Base-by-base conservation (phyloP, 2,329 filamentous ascomycete genomes). In the Penicillium hesseltinei region DNA sequence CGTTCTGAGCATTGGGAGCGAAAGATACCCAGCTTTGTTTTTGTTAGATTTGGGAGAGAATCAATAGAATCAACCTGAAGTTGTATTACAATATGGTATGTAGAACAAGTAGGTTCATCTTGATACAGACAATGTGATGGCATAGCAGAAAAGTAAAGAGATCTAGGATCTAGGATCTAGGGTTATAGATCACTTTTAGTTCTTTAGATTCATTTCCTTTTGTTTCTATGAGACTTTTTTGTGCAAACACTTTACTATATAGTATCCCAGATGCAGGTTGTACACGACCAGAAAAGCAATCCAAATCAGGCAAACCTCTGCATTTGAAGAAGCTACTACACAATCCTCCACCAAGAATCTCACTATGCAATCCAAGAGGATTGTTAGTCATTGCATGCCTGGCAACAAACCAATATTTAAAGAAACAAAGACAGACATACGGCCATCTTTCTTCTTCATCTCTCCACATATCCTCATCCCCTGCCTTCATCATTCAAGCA, bases 1-100 rank as follows among this genome's bases (percentile, higher is more conserved):
- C 42, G 47, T 56, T 52, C 13, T 33, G 19, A 17, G 36, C 25
- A 35, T 52, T 52, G 15, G 17, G 47, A 51, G 52, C 52, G 45
- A 43, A 55, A 45, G 54, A 56, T 56, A 56, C 54, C 54, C 54
- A 35, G 13, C 29, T 21, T 49, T 29, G 29, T 51, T 51, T 45
- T 36, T 44, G 21, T 31, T 33, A 33, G 11, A 40, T 42, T 38
- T 33, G 5, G 4, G 33, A 54, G 39, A 17, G 33, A 35, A 35
- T 35, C 11, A 33, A 49, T 11, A 49, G 11, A 15, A 29, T 31
- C 13, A 31, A 38, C 6, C 6, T 19, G n/a, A 50, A 21, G 15
- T 27, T 40, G 17, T 21, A 35, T 36, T 52, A 52, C 13, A 17
- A 10, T 31, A 13, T 19, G 13, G 43, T 5, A 45, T 13, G 17